Percentiles rank a stretch among this genome's conserved stretches.
These are phyloP conservation scores for Durio zibethinus DNA, from an alignment of 345 rosid species.

Conservation along the genomic window DNA sequence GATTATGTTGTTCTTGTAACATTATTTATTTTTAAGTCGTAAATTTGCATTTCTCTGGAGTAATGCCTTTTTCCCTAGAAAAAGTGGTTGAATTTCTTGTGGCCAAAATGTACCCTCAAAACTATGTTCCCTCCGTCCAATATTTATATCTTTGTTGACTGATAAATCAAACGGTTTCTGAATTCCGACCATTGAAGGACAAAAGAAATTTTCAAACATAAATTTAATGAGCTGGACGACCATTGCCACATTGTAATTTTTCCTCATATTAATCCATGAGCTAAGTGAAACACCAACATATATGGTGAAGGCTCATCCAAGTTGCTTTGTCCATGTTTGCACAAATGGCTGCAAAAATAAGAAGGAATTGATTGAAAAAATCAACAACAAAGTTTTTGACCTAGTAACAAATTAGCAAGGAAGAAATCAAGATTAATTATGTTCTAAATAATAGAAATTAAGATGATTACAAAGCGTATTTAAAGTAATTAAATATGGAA, in stretches of 20 bases:
- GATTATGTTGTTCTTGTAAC: not conserved
- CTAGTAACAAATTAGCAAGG: too few species aligned
- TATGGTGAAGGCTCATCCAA: too few species aligned
- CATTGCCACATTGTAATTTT: not conserved
- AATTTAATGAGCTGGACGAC: not conserved
- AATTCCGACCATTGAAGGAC: not conserved
- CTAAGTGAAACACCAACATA: too few species aligned
- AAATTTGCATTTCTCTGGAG: not conserved
- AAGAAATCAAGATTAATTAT: too few species aligned
- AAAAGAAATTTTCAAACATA: not conserved
- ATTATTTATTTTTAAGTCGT: too few species aligned
- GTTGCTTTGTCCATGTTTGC: too few species aligned
- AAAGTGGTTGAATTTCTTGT: not conserved
- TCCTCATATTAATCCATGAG: too few species aligned
- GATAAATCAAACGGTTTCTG: not conserved
- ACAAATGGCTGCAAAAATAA: not conserved
- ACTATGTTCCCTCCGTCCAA: not conserved
- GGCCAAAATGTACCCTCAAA: not conserved
- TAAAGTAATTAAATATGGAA: too few species aligned
- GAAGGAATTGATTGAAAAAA: not conserved
- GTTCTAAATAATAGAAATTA: too few species aligned
- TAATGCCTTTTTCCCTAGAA: not conserved
- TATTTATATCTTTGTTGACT: not conserved
- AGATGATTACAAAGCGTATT: too few species aligned
- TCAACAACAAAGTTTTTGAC: too few species aligned